These are phyloP conservation scores for Globisporangium viniferum DNA, from an alignment of 352 stramenopile genomes.

Conservation along the genomic window DNA sequence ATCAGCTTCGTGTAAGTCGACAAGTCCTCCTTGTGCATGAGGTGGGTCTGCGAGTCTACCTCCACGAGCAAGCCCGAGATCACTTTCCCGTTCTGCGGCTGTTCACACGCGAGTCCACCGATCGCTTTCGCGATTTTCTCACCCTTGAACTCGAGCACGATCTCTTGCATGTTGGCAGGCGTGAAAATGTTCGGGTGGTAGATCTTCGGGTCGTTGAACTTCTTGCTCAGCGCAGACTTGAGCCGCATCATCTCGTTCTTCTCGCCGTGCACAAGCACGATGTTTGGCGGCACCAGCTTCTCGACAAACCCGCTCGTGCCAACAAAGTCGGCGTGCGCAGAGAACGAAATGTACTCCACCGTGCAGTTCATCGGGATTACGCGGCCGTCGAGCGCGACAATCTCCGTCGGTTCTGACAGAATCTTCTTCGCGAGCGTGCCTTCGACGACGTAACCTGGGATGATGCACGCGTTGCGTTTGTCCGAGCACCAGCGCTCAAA, in stretches of 20 bases:
- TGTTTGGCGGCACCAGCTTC: constrained; percentile 90
- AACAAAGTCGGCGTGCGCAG: constrained; percentile 96
- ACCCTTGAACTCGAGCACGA: constrained; percentile 85
- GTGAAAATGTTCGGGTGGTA: constrained; percentile 83
- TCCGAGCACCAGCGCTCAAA: constrained; percentile 98
- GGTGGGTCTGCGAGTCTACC: constrained; percentile 79
- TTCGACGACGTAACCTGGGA: constrained; percentile 99
- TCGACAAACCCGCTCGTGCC: constrained; percentile 96
- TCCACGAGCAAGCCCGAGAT: constrained; percentile 84
- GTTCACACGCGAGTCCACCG: constrained; percentile 58
- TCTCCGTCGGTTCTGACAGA: constrained; percentile 93
- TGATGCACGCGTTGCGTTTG: constrained; percentile 98
- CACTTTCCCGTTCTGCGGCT: constrained; percentile 74
- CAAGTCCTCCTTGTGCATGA: constrained; percentile 85
- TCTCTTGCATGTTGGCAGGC: constrained; percentile 85
- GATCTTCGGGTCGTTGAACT: constrained; percentile 86
- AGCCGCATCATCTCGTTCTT: constrained; percentile 98
- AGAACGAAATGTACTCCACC: constrained; percentile 98
- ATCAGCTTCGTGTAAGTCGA: constrained; percentile 86
- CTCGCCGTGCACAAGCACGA: constrained; percentile 96
- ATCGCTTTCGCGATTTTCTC: constrained; percentile 89
- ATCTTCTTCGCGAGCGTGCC: constrained; percentile 98
- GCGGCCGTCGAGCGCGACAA: constrained; percentile 92
- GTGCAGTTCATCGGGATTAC: constrained; percentile 93
- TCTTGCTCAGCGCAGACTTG: constrained; percentile 90